phyloP scores from a whole-genome alignment of 148 eudicot species.

The Diospyros lotus region DNA sequence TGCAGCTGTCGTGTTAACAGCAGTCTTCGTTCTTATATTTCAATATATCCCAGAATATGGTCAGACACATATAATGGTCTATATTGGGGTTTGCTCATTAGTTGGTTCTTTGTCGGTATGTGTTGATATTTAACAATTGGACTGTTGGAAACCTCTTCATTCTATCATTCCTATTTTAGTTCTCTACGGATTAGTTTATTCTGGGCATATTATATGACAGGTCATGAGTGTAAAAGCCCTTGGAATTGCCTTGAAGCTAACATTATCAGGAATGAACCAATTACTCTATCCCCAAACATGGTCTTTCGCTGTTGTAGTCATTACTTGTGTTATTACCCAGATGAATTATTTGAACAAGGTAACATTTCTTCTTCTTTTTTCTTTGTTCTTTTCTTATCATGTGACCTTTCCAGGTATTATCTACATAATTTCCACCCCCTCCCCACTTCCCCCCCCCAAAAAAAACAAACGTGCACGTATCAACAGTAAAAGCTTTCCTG shows the following conservation, averaged over 20 bases:
- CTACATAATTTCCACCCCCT: neutral
- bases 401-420: neutral
- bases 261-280: constrained; percentile 65
- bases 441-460: no score
- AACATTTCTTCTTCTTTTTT: neutral
- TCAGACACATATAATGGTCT: constrained; percentile 73
- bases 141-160: neutral
- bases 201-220: constrained; percentile 34
- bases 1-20: constrained; percentile 50
- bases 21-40: constrained; percentile 57
- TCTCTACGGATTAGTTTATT: neutral
- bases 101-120: constrained; percentile 79
- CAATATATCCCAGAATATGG: constrained; percentile 65
- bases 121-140: neutral
- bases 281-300: constrained; percentile 62
- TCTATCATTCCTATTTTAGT: neutral
- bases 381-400: neutral
- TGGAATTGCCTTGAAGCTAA: constrained; percentile 66
- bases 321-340: constrained; percentile 54
- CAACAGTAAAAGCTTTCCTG: no score
- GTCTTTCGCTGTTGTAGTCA: constrained; percentile 49
- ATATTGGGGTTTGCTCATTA: constrained; percentile 81
- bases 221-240: constrained; percentile 77
- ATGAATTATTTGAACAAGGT: constrained; percentile 76
- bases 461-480: no score